Base-by-base conservation (phyloP, 129 eudicot species). In the Saussurea involucrata region DNA sequence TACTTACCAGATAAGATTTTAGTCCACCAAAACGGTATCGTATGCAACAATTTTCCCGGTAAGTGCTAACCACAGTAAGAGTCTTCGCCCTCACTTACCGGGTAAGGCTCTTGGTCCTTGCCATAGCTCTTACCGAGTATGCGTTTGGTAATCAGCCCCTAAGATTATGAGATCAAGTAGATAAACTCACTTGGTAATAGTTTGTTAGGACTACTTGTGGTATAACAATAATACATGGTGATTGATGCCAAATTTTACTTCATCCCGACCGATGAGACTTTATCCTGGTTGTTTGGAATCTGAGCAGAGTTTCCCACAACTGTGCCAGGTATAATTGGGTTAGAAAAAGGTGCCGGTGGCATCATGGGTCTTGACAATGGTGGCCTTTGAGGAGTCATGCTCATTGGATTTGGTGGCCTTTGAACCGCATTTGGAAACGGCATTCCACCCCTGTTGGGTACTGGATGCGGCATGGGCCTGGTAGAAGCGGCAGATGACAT, bases 341-440 rank as follows among this genome's bases (percentile, higher is more conserved):
- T 80, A 42, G 92, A 63, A 24, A 82, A 27, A 65, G 90, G 83
- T 53, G 66, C 71, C 0, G 88, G 69, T n/a, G 89, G 71, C 90
- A 86, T 88, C 69, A 83, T 55, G 1, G 96, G 89, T 73, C 91
- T 89, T 31, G 97, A 85, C 44, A 86, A 81, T 60, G 94, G 94
- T 42, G 94, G 94, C 69, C 95, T 77, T 61, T 80, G 90, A 69
- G 89, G 85, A 33, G 82, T 72, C 86, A 82, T 89, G 77, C 72
- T 69, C 86, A 83, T 77, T 3, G 87, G 86, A 44, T 81, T 81
- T 5, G 89, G 85, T 42, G 96, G 89, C 71, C 96, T 89, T 63
- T 80, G 83, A 34, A 75, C 86, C 21, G 85, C 44, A 74, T 88
- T 88, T 2, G 92, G 73, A 66, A 86, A 71, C 60, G 65, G 66